Evolutionary conservation across 108 stramenopile genomes (phyloP).

Genomic region (Parmales sp.): DNA sequence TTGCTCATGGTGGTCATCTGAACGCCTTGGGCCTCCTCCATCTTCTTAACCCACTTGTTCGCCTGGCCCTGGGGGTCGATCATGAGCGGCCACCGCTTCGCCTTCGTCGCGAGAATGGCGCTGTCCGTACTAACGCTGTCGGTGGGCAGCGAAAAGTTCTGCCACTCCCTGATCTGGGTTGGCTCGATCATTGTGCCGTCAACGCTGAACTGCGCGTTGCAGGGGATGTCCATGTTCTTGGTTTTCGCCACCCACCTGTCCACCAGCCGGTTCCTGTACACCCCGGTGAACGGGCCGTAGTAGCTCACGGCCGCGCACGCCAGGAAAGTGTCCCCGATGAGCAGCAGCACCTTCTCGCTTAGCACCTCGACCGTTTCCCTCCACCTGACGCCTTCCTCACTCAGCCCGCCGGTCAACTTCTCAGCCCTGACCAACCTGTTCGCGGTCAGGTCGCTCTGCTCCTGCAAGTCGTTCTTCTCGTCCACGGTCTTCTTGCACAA

Average conservation of each 20-base stretch:
- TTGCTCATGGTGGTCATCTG: constrained; percentile 42
- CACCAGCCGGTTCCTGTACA: constrained; percentile 35
- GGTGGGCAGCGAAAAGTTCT: constrained; percentile 40
- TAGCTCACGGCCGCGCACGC: constrained; percentile 42
- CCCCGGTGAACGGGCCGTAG: constrained; percentile 51
- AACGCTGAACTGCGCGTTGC: constrained; percentile 23
- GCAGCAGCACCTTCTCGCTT: constrained; percentile 21
- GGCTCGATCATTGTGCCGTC: constrained; percentile 39
- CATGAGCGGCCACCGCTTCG: constrained; percentile 52
- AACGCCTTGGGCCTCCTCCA: constrained; percentile 24
- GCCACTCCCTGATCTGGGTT: constrained; percentile 47
- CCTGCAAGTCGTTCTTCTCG: constrained; percentile 42
- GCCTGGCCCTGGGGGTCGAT: constrained; percentile 62
- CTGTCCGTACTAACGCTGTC: constrained; percentile 46
- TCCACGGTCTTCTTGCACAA: constrained; percentile 32
- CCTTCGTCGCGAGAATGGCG: constrained; percentile 42
- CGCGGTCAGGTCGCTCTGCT: constrained; percentile 35
- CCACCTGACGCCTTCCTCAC: constrained; percentile 49
- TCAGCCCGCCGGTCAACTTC: constrained; percentile 44
- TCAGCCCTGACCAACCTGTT: constrained; percentile 40
- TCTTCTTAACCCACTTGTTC: constrained; percentile 50
- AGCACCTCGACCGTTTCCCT: constrained; percentile 24
- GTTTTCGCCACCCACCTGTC: constrained; percentile 25
- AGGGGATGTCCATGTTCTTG: constrained; percentile 21
- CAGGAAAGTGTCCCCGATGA: constrained; percentile 47